A percentile compares a stretch with the other conserved stretches of the same genome.
Conservation (phyloP, 345 rosid genomes). For the Hibiscus trionum region DNA sequence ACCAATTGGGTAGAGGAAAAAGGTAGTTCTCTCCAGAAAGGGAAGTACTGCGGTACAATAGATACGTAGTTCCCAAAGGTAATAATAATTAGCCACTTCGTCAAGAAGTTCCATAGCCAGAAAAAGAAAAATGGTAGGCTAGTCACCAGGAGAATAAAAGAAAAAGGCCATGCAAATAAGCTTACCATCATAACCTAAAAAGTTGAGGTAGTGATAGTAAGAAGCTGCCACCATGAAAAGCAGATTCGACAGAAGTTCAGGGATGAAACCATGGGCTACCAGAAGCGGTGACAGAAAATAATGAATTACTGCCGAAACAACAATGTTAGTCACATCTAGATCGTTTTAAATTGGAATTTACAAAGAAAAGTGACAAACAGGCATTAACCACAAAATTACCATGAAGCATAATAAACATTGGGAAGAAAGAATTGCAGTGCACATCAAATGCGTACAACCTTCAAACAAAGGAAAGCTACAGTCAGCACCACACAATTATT, state of each 20-base stretch:
- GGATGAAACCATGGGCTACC: constrained; percentile 85
- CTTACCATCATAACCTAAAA: constrained; percentile 95
- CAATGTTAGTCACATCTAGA: constrained; percentile 6
- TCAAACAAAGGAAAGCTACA: constrained; percentile 20
- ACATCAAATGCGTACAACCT: constrained; percentile 99
- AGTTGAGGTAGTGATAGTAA: constrained; percentile 96
- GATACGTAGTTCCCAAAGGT: constrained; percentile 2
- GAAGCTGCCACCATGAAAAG: constrained; percentile 92
- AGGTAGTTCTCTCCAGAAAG: constrained; percentile 92
- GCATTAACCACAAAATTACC: constrained; percentile 38
- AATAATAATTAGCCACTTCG: background rate
- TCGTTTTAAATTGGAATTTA: background rate
- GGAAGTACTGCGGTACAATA: constrained; percentile 63
- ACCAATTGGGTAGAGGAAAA: constrained; percentile 94
- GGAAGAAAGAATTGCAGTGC: constrained; percentile 99
- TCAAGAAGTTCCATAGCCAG: background rate
- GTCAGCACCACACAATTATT: constrained; percentile 14
- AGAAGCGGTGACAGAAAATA: constrained; percentile 84
- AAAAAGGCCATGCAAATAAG: background rate
- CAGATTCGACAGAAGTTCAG: constrained; percentile 73
- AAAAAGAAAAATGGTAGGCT: background rate
- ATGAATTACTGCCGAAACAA: constrained; percentile 66
- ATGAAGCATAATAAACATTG: constrained; percentile 84
- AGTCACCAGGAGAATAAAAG: background rate
- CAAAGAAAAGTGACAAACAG: background rate